These are phyloP conservation scores for Starmera quercuum DNA, from an alignment of 805 yeast genomes.

Conservation along the genomic window DNA sequence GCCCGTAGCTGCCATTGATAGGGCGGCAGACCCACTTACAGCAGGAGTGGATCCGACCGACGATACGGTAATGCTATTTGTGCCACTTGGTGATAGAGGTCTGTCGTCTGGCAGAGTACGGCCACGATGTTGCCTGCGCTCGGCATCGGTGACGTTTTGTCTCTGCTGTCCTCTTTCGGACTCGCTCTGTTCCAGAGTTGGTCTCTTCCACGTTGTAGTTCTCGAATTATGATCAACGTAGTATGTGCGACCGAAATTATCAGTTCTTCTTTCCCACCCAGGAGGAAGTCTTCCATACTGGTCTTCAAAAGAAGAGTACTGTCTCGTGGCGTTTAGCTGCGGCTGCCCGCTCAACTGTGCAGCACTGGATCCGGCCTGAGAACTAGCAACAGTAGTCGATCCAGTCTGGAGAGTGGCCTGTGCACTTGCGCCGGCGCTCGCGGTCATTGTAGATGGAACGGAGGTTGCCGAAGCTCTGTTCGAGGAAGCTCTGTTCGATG, in stretches of 20 bases:
- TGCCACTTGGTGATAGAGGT: conserved; percentile 19
- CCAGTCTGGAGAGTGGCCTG: conserved; percentile 18
- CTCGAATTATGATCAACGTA: conserved; percentile 97
- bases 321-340: conserved; percentile 37
- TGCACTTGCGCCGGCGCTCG: conserved; percentile 9
- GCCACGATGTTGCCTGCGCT: conserved; percentile 83
- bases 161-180: conserved; percentile 51
- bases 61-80: conserved; percentile 36
- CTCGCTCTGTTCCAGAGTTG: conserved; percentile 75
- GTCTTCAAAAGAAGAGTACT: conserved; percentile 91
- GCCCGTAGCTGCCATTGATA: conserved; percentile 61
- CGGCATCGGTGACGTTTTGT: conserved; percentile 71
- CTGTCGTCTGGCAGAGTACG: conserved; percentile 76
- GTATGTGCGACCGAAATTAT: conserved; percentile 93
- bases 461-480: conserved; percentile 13
- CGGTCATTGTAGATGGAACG: conserved; percentile 13
- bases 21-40: conserved; percentile 47
- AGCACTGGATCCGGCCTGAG: conserved; percentile 1
- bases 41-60: conserved; percentile 38
- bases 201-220: conserved; percentile 99
- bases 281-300: conserved; percentile 95
- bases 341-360: conserved; percentile 12
- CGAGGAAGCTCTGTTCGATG: conserved; percentile 8
- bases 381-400: conserved; percentile 13
- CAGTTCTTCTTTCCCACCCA: conserved; percentile 99